Conservation (phyloP, 2,329 filamentous ascomycete genomes). For the Beauveria australis region DNA sequence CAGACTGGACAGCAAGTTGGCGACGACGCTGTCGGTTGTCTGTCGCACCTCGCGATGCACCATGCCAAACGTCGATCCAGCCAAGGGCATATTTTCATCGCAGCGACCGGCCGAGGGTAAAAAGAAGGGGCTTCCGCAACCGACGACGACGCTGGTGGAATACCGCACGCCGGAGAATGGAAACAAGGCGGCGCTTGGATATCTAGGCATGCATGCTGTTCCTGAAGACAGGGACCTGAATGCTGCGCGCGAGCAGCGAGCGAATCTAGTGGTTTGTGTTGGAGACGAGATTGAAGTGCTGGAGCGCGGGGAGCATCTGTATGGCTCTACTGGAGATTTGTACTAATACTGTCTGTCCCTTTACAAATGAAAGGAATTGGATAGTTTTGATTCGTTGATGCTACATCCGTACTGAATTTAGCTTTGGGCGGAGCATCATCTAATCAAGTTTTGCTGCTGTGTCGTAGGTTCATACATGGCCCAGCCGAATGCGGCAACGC, state of each 20-base stretch:
- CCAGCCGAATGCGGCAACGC: no score
- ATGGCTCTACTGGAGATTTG: conserved; percentile 19
- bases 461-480: no score
- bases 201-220: conserved; percentile 24
- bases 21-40: conserved; percentile 13
- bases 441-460: no score
- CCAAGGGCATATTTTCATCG: conserved; percentile 3
- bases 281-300: conserved; percentile 22
- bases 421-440: no score
- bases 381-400: no score
- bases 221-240: conserved; percentile 17
- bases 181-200: conserved; percentile 20
- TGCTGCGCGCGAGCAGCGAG: conserved; percentile 2
- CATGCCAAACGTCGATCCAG: conserved; percentile 15
- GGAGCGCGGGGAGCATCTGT: conserved; percentile 20
- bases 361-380: no score
- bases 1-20: neutral
- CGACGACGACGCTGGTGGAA: conserved; percentile 18
- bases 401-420: no score
- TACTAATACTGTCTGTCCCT: conserved; percentile 13
- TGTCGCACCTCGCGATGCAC: conserved; percentile 16
- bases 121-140: conserved; percentile 19
- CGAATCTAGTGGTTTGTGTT: conserved; percentile 15
- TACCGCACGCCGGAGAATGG: conserved; percentile 19
- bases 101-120: neutral